phyloP scores from a whole-genome alignment of 331 rosid genomes.

The Rhamnella rubrinervis region DNA sequence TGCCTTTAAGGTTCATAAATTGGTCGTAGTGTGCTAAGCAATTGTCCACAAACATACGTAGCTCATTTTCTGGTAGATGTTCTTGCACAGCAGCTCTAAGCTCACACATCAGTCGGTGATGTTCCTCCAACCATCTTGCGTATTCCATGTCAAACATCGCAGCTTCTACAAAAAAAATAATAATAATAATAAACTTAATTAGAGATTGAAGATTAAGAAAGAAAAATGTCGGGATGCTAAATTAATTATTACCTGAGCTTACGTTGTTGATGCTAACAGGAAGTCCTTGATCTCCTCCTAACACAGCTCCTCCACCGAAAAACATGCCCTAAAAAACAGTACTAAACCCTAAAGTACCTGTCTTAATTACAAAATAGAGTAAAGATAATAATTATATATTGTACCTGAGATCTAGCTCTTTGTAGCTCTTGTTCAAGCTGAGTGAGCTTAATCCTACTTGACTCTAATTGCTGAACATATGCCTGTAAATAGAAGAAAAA shows the following conservation, averaged over 20 bases:
- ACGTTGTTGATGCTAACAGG: conserved; percentile 54
- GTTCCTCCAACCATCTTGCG: conserved; percentile 82
- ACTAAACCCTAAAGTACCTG: neutral
- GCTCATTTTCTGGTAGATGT: conserved; percentile 73
- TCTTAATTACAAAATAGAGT: neutral
- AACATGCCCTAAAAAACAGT: conserved; percentile 53
- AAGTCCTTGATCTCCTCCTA: conserved; percentile 80
- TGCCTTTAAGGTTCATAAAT: conserved; percentile 59
- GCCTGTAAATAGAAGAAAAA: conserved; percentile 49
- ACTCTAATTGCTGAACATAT: conserved; percentile 90
- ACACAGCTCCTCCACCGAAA: conserved; percentile 53
- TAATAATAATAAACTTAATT: neutral
- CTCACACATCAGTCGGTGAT: conserved; percentile 73
- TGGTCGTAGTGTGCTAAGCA: conserved; percentile 74
- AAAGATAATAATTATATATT: neutral
- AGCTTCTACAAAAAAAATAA: conserved; percentile 42
- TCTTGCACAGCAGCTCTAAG: conserved; percentile 88
- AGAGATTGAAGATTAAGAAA: too few relatives aligned
- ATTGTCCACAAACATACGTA: conserved; percentile 67
- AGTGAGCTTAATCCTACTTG: conserved; percentile 90
- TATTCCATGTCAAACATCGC: conserved; percentile 85
- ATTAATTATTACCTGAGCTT: conserved; percentile 51
- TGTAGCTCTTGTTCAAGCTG: conserved; percentile 94
- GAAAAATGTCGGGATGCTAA: neutral
- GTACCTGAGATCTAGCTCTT: conserved; percentile 79